Percentiles rank a stretch among this genome's conserved stretches.
phyloP scores from a whole-genome alignment of 768 basidiomycete species.

The Cystobasidium onofrii region DNA sequence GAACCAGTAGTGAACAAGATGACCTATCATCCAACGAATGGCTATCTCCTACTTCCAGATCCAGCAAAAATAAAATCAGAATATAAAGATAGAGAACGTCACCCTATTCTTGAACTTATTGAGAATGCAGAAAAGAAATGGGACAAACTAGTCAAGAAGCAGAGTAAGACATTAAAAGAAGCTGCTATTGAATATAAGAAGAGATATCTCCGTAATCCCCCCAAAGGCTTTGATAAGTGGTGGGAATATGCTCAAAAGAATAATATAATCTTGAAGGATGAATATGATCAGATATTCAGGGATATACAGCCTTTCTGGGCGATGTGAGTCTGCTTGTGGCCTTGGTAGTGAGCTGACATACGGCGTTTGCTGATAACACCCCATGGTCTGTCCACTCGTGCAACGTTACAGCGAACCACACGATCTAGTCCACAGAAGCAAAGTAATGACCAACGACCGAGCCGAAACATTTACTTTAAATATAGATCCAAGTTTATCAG shows the following conservation, averaged over 20 bases:
- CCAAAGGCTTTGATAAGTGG: conserved; percentile 86
- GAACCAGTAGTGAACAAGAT: conserved; percentile 32
- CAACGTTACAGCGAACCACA: conserved; percentile 49
- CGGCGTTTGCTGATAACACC: no score
- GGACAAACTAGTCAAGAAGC: conserved; percentile 57
- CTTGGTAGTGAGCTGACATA: not conserved
- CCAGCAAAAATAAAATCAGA: not conserved
- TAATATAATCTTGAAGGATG: conserved; percentile 53
- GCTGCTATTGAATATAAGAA: conserved; percentile 75
- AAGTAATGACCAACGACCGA: conserved; percentile 40
- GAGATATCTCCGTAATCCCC: conserved; percentile 70
- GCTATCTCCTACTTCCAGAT: conserved; percentile 38
- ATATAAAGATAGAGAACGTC: conserved; percentile 42
- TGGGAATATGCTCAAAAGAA: conserved; percentile 51
- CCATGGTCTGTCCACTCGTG: not conserved
- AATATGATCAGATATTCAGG: conserved; percentile 53
- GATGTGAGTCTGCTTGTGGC: conserved; percentile 35
- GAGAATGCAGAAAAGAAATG: conserved; percentile 70
- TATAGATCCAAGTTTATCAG: conserved; percentile 32
- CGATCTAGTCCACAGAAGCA: conserved; percentile 38
- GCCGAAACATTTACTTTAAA: conserved; percentile 41
- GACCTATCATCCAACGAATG: conserved; percentile 35
- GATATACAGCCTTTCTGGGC: conserved; percentile 45
- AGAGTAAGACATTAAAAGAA: conserved; percentile 68
- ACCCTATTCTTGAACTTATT: conserved; percentile 81